Evolutionary conservation across 257 asterid species (phyloP), one percentile per base, ranked within the genome.

Genomic region (Knoxia roxburghii): DNA sequence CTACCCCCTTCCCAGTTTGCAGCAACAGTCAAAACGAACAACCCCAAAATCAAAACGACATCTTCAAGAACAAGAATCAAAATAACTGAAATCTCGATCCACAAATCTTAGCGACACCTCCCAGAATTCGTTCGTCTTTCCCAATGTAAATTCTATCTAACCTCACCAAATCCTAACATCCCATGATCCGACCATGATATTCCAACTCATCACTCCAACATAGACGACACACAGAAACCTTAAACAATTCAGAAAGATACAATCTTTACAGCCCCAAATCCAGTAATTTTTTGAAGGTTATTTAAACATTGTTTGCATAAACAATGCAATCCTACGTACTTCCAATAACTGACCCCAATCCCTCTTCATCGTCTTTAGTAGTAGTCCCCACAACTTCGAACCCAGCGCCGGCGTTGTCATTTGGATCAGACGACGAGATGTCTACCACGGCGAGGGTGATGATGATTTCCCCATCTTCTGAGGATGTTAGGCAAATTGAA

Each of bases 391-490:
- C 73, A 15, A 15, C 75, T 7, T 67, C 77, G 11, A 63, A 73
- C 17, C 35, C 74, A 23, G 66, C 79, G 10, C 76, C 73, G 60
- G 56, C 86, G 73, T 69, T 79, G 86, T 69, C 80, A 72, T 64
- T 86, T 71, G 72, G 83, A 83, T 78, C 95, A 33, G 86, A 77
- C 33, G 87, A 82, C 46, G 89, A 80, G 71, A 6, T 57, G 73
- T 79, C 76, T 53, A 9, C 76, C 4, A 65, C 81, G 14, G 64
- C 80, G 12, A 80, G 90, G 64, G n/a, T n/a, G n/a, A 75, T 86
- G 55, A 1, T 73, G 7, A 83, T 79, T 72, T 78, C 94, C 41
- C 70, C 87, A 35, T 45, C 81, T 13, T 54, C 39, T 26, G 86
- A 77, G 68, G 95, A 82, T 72, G 82, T 78, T 11, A 74, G 54